Percentiles rank a stretch among this genome's conserved stretches.
These are phyloP conservation scores for Puccinellia tenuiflora DNA, from an alignment of 176 grass and related monocot genomes.

Conservation along the genomic window DNA sequence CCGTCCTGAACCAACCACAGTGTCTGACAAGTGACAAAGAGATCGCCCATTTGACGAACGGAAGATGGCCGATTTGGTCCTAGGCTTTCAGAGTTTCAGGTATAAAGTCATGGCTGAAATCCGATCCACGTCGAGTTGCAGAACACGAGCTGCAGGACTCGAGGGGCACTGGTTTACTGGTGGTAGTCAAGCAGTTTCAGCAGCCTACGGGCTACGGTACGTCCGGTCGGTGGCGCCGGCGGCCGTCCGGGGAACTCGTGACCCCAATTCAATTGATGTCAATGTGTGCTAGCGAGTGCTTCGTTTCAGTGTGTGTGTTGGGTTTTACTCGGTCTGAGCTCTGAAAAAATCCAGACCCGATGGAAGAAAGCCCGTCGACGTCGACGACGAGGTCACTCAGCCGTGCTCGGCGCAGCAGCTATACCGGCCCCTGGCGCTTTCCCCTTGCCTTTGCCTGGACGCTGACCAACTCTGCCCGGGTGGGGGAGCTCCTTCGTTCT, in stretches of 20 bases:
- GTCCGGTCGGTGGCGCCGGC: too few species aligned
- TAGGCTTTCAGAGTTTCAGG: too few species aligned
- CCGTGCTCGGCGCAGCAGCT: too few species aligned
- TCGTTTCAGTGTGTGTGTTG: too few species aligned
- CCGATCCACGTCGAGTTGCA: not conserved
- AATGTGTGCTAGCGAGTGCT: not conserved
- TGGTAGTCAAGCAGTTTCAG: not conserved
- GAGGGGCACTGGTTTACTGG: too few species aligned
- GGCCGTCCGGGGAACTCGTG: not conserved
- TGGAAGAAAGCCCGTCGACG: not conserved
- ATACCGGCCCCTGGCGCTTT: not conserved
- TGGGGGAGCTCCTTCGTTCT: conserved; percentile 23
- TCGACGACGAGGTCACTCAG: not conserved
- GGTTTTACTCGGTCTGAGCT: conserved; percentile 20
- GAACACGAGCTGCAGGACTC: not conserved
- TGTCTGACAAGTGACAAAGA: too few species aligned
- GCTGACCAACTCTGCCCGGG: not conserved
- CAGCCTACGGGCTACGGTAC: too few species aligned
- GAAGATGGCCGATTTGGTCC: not conserved
- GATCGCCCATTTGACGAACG: not conserved
- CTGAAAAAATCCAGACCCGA: not conserved
- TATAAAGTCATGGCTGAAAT: not conserved
- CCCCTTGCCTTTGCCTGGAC: not conserved
- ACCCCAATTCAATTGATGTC: not conserved
- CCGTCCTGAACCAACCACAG: not conserved